Conservation (phyloP, 2,329 filamentous ascomycete genomes). For the Aspergillus flavus region DNA sequence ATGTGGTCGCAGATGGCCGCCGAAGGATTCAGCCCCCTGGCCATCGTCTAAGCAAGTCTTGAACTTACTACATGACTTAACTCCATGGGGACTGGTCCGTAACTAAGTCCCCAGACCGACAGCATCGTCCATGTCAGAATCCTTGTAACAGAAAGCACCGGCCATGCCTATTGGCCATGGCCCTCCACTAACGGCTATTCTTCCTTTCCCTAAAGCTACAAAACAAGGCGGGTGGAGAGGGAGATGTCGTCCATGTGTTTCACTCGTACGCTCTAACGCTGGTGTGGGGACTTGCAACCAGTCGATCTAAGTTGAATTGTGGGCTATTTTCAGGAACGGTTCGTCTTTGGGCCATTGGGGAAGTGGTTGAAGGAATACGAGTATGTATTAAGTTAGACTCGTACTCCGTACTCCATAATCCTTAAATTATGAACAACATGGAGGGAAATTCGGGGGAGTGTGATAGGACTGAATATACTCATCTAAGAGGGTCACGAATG, state of each 20-base stretch:
- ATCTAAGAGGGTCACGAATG: background rate
- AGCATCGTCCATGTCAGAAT: background rate
- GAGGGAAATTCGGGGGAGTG: background rate
- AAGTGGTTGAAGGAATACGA: background rate
- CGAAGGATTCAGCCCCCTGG: conserved; percentile 2
- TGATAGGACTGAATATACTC: background rate
- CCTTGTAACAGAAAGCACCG: background rate
- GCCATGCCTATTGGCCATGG: background rate
- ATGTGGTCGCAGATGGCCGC: background rate
- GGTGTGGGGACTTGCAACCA: background rate
- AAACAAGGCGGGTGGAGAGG: conserved; percentile 1
- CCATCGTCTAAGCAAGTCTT: background rate
- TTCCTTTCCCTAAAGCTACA: background rate
- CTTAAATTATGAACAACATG: background rate
- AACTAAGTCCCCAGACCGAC: background rate
- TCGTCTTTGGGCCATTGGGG: background rate
- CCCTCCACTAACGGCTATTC: background rate
- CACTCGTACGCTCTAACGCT: conserved; percentile 7
- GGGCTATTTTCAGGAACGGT: conserved; percentile 6
- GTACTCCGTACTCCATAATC: background rate
- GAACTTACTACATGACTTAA: background rate
- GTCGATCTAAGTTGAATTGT: background rate
- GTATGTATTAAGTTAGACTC: background rate
- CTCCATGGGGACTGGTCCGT: background rate
- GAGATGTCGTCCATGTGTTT: conserved; percentile 9